Conservation (phyloP, 1,284 basidiomycete species). For the Cutaneotrichosporon sp. region DNA sequence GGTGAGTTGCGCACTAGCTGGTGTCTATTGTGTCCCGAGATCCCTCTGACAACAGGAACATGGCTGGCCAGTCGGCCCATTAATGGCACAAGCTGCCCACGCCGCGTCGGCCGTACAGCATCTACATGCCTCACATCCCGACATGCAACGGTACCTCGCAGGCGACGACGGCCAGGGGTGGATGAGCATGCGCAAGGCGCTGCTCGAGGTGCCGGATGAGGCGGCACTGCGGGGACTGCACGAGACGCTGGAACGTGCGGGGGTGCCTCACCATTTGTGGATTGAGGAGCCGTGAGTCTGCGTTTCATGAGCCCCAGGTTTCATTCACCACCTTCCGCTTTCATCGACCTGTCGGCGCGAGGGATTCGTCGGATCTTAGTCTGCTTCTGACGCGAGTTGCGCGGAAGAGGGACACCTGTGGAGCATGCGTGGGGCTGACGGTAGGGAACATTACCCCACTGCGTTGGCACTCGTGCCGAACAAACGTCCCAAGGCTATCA, state of each 20-base stretch:
- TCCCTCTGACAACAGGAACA: conserved; percentile 24
- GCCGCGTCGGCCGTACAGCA: conserved; percentile 50
- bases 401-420: too few relatives aligned
- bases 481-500: conserved; percentile 49
- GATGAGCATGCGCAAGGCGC: conserved; percentile 44
- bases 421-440: too few relatives aligned
- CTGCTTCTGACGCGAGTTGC: too few relatives aligned
- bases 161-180: conserved; percentile 36
- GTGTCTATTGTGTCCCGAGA: too few relatives aligned
- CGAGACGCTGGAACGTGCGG: conserved; percentile 30
- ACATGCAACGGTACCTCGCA: conserved; percentile 38
- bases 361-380: too few relatives aligned
- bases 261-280: conserved; percentile 50
- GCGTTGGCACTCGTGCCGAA: conserved; percentile 53
- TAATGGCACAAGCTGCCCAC: conserved; percentile 53
- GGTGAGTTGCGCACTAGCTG: conserved; percentile 21
- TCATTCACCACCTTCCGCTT: too few relatives aligned
- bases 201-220: conserved; percentile 41
- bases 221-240: conserved; percentile 34
- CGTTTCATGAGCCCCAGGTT: too few relatives aligned
- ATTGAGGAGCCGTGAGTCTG: conserved; percentile 52
- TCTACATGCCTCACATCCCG: conserved; percentile 27
- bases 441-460: conserved; percentile 49
- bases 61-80: conserved; percentile 51
- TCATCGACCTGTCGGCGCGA: too few relatives aligned